These are phyloP conservation scores for Penicillium waksmanii DNA, from an alignment of 495 filamentous ascomycete species.

Conservation along the genomic window DNA sequence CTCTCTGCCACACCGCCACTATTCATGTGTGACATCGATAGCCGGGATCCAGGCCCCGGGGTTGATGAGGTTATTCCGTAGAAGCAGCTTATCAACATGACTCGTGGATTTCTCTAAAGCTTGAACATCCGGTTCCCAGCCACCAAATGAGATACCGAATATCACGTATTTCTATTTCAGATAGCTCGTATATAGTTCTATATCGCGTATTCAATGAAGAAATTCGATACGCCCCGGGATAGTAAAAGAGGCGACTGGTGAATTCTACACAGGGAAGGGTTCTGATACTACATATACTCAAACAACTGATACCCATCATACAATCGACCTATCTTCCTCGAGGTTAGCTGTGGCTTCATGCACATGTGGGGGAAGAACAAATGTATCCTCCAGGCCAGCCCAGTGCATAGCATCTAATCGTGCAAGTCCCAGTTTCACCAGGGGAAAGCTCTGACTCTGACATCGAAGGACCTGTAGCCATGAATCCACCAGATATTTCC, in stretches of 20 bases:
- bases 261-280: neutral
- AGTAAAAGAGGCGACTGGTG: neutral
- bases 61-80: no score
- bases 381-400: conserved; percentile 30
- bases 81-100: no score
- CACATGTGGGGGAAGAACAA: conserved; percentile 35
- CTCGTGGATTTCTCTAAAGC: no score
- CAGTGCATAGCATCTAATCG: conserved; percentile 37
- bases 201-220: no score
- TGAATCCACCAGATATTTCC: conserved; percentile 37
- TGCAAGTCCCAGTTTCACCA: conserved; percentile 38
- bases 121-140: no score
- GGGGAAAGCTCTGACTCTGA: conserved; percentile 34
- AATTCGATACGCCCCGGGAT: no score
- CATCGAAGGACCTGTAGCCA: conserved; percentile 38
- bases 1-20: neutral
- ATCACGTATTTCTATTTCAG: no score
- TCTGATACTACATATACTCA: neutral
- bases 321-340: conserved; percentile 1
- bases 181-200: no score
- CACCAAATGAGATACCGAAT: no score
- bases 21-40: neutral
- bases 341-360: conserved; percentile 22
- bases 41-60: no score
- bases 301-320: neutral